Conservation (phyloP, 1,284 basidiomycete species). For the Sphagnurus paluster region DNA sequence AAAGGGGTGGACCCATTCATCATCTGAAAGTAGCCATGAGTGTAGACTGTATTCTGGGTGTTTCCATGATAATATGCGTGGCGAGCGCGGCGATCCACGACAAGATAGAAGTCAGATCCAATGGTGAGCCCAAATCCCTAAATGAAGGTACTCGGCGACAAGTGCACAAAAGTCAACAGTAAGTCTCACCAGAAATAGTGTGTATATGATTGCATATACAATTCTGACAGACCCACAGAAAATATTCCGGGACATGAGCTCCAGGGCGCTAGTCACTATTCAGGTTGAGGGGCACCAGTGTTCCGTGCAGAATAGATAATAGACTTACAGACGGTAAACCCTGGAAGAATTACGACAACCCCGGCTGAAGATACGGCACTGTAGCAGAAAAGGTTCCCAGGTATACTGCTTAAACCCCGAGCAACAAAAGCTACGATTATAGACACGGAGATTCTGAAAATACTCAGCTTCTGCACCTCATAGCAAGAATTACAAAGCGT, state of each 20-base stretch:
- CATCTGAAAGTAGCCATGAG: slow-evolving; percentile 64
- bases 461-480: not conserved
- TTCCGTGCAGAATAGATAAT: too few relatives aligned
- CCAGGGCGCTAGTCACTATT: slow-evolving; percentile 78
- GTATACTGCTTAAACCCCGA: slow-evolving; percentile 69
- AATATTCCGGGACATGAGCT: slow-evolving; percentile 81
- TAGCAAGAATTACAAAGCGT: slow-evolving; percentile 32
- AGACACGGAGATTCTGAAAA: slow-evolving; percentile 67
- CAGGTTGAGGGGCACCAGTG: too few relatives aligned
- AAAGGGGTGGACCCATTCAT: slow-evolving; percentile 52
- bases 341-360: slow-evolving; percentile 77
- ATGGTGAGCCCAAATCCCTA: slow-evolving; percentile 86
- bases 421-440: slow-evolving; percentile 83
- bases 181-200: slow-evolving; percentile 69
- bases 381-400: slow-evolving; percentile 75
- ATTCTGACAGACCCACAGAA: slow-evolving; percentile 86
- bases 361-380: slow-evolving; percentile 82
- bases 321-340: slow-evolving; percentile 73
- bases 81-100: slow-evolving; percentile 71
- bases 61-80: slow-evolving; percentile 44
- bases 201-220: slow-evolving; percentile 88
- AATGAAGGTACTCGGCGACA: slow-evolving; percentile 3
- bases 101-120: slow-evolving; percentile 82
- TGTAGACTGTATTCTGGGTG: slow-evolving; percentile 44
- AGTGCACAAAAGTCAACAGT: not conserved